Evolutionary conservation across 345 rosid species (phyloP), one percentile per base, ranked within the genome.

Genomic region (Cardamine occulta): DNA sequence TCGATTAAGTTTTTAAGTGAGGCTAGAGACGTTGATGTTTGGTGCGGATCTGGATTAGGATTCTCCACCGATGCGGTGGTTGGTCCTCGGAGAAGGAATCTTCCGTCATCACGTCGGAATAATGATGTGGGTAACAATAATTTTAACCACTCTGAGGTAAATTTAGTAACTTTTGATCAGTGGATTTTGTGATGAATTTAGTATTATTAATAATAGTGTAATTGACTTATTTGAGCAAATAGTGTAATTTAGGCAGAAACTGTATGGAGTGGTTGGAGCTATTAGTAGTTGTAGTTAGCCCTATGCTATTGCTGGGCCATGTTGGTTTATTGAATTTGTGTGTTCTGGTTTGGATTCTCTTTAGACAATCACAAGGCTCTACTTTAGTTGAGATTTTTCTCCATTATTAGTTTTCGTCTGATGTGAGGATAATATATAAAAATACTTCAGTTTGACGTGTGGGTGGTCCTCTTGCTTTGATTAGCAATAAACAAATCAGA

Each of bases 41-140:
- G 98, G 97, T 94, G 97, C 63, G 93, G 91, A 4, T 93, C 96
- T 19, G 97, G 97, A 69, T 79, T 94, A 68, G 96, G 97, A 31
- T 87, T 89, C 39, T 86, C 90, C 10, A 82, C 89, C 0, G 97
- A 91, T 79, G 89, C 88, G 10, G 91, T 87, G 83, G 63, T 77
- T 68, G 64, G 8, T 67, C 47, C 74, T 53, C 79, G 88, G 6
- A 81, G 91, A 71, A 87, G 89, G 81, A 84, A 80, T 78, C 70
- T 62, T 55, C 60, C 82, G 56, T 82, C 80, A 1, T 82, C 79
- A 0, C 88, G 96, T 70, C 87, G 87, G 49, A 91, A 85, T 81
- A 84, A 85, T 66, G 93, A 87, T 72, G 84, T 75, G 10, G 88
- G 86, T 40, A 88, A 82, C 60, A 56, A 83, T 69, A 82, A 42